Evolutionary conservation across 1,139 yeast genomes (phyloP).

Genomic region (Taphrina communis): DNA sequence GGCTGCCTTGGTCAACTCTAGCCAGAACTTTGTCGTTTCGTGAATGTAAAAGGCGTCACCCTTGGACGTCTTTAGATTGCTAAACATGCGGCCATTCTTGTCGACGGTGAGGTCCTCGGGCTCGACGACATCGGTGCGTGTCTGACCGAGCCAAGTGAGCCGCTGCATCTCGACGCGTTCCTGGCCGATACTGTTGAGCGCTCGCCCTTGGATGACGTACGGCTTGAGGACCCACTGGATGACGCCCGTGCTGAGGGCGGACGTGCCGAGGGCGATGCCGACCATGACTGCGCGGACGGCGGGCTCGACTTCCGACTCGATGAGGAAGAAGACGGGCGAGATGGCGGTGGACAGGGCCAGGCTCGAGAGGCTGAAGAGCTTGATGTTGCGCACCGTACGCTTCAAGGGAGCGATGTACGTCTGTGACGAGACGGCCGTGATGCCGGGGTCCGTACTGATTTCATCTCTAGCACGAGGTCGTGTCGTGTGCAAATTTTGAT

Average conservation of each 20-base stretch:
- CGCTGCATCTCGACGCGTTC: constrained; percentile 28
- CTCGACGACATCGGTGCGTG: constrained; percentile 12
- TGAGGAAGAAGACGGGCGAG: constrained; percentile 39
- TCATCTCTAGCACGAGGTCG: neutral
- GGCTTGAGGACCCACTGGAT: constrained; percentile 51
- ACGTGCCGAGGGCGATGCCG: constrained; percentile 37
- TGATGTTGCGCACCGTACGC: constrained; percentile 37
- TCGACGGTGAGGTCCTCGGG: constrained; percentile 18
- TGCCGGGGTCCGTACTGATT: constrained; percentile 30
- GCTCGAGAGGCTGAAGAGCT: constrained; percentile 33
- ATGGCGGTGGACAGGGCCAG: constrained; percentile 36
- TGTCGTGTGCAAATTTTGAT: neutral
- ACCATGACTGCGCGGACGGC: constrained; percentile 37
- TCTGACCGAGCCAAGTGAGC: constrained; percentile 25
- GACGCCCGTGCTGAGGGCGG: constrained; percentile 91
- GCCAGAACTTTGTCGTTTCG: constrained; percentile 37
- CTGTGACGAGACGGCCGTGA: constrained; percentile 27
- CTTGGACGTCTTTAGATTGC: constrained; percentile 27
- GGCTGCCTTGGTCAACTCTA: constrained; percentile 6
- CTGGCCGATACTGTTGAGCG: constrained; percentile 20
- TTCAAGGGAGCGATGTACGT: constrained; percentile 25
- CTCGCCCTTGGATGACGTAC: constrained; percentile 28
- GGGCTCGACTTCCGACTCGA: constrained; percentile 30
- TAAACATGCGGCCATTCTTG: constrained; percentile 41
- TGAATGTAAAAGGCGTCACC: constrained; percentile 37